Percentiles rank a stretch among this genome's conserved stretches.
phyloP scores from a whole-genome alignment of 2,329 filamentous ascomycete genomes.

The Ustulina deusta region DNA sequence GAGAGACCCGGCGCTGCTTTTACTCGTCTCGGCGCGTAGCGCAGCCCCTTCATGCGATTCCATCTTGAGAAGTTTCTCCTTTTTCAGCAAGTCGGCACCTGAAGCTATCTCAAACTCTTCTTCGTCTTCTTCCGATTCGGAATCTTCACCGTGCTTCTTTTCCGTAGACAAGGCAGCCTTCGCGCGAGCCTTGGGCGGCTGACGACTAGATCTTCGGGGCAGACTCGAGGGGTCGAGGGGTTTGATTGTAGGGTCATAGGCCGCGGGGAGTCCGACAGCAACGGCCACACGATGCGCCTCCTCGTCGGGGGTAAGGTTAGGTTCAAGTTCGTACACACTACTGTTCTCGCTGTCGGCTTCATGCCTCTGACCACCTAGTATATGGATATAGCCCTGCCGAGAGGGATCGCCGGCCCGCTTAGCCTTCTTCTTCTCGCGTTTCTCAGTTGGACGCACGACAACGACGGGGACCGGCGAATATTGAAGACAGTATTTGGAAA shows the following conservation, averaged over 20 bases:
- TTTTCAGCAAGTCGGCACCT: constrained; percentile 57
- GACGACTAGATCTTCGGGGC: constrained; percentile 43
- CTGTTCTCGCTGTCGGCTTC: constrained; percentile 68
- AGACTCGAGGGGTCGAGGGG: constrained; percentile 57
- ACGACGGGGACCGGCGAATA: constrained; percentile 94
- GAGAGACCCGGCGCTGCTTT: constrained; percentile 51
- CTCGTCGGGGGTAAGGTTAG: constrained; percentile 67
- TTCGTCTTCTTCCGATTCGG: constrained; percentile 56
- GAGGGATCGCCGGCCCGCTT: constrained; percentile 83
- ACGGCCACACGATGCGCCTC: constrained; percentile 74
- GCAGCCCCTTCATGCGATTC: constrained; percentile 51
- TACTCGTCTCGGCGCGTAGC: constrained; percentile 47
- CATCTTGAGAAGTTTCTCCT: constrained; percentile 55
- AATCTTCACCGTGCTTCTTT: constrained; percentile 52
- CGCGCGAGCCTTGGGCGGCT: constrained; percentile 33
- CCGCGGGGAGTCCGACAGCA: constrained; percentile 71
- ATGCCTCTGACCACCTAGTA: constrained; percentile 73
- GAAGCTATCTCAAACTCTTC: constrained; percentile 58
- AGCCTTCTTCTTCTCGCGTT: constrained; percentile 88
- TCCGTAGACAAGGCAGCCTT: constrained; percentile 56
- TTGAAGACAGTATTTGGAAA: constrained; percentile 94
- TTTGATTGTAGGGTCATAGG: constrained; percentile 74
- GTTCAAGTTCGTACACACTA: constrained; percentile 66
- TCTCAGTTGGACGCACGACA: constrained; percentile 87
- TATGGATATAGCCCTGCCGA: constrained; percentile 80